Conservation (phyloP, 805 yeast species). For the Tetrapisispora taiwanensis region DNA sequence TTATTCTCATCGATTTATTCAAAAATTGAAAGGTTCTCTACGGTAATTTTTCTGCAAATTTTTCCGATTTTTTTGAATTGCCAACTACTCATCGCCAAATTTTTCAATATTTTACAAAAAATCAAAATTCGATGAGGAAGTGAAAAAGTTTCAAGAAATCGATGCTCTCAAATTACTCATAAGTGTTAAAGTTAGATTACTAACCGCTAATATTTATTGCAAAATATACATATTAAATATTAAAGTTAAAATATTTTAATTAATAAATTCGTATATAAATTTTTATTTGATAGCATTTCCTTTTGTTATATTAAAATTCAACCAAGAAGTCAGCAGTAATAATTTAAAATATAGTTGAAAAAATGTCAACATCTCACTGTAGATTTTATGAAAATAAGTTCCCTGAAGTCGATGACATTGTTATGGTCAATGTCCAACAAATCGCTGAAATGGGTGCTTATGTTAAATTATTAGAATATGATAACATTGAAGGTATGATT, state of each 20-base stretch:
- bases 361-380: slow-evolving; percentile 80
- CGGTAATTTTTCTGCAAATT: neutral
- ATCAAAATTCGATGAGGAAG: neutral
- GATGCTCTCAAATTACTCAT: no score
- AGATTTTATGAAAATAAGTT: slow-evolving; percentile 96
- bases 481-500: slow-evolving; percentile 98
- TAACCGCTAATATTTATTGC: no score
- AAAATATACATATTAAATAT: no score
- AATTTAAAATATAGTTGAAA: neutral
- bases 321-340: neutral
- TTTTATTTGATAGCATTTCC: no score
- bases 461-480: slow-evolving; percentile 90
- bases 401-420: slow-evolving; percentile 98
- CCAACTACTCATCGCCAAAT: neutral
- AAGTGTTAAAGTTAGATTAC: no score
- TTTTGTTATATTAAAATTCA: no score
- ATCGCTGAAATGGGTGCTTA: slow-evolving; percentile 99
- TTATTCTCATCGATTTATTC: no score
- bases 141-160: neutral
- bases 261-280: no score
- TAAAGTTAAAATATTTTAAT: no score
- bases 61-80: neutral
- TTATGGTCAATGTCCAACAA: slow-evolving; percentile 96
- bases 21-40: no score
- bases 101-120: neutral